A percentile compares a stretch with the other conserved stretches of the same genome.
Conservation (phyloP, 225 moss, liverwort and hornwort species). For the Rhytidiadelphus loreus region DNA sequence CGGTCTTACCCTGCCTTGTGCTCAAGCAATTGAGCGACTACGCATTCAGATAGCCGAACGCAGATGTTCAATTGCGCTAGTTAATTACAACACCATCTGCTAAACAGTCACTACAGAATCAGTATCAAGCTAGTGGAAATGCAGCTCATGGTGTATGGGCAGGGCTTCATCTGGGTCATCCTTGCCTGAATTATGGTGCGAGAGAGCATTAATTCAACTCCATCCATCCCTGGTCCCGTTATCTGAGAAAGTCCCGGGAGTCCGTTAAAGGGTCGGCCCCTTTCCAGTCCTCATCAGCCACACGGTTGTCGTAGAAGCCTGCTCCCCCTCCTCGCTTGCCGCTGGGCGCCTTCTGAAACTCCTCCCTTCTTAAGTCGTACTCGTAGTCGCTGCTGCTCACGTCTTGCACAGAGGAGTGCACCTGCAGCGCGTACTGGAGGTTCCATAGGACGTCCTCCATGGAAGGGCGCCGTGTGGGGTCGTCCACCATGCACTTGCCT, state of each 20-base stretch:
- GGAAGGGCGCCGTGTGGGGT: slow-evolving; percentile 66
- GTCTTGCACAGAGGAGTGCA: slow-evolving; percentile 47
- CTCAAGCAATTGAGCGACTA: neutral
- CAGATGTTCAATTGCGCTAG: neutral
- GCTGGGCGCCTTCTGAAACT: slow-evolving; percentile 43
- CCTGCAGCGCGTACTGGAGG: slow-evolving; percentile 94
- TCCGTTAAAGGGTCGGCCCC: slow-evolving; percentile 13
- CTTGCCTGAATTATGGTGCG: neutral
- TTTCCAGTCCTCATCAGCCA: slow-evolving; percentile 44
- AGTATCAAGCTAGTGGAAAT: neutral
- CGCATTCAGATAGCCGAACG: neutral
- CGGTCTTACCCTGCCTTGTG: neutral
- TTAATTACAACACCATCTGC: neutral
- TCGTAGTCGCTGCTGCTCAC: slow-evolving; percentile 7
- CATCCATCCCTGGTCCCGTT: neutral
- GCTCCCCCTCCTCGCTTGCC: slow-evolving; percentile 16
- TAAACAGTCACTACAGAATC: neutral
- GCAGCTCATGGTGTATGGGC: neutral
- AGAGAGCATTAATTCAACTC: neutral
- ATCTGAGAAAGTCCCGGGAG: slow-evolving; percentile 30
- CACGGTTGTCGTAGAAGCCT: slow-evolving; percentile 23
- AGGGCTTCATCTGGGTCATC: neutral
- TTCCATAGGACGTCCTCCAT: slow-evolving; percentile 99
- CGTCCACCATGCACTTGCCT: slow-evolving; percentile 87
- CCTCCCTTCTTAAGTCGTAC: slow-evolving; percentile 27